Base-by-base conservation (phyloP, 1,284 basidiomycete genomes). In the Cutaneotrichosporon sp. region DNA sequence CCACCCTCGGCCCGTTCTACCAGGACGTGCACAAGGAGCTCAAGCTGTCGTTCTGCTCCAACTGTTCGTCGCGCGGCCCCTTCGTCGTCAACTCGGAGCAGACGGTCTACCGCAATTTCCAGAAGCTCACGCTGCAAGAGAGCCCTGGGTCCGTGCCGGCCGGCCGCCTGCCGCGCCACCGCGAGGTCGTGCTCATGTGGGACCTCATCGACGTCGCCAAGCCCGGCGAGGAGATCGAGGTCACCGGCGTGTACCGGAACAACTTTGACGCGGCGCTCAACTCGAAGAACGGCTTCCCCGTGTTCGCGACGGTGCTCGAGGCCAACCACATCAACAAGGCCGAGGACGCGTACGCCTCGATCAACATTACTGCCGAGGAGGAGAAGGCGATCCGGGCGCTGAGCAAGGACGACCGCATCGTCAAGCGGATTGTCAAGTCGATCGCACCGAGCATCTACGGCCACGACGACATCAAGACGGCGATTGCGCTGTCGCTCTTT, bases 371-470 rank as follows among this genome's bases (percentile, higher is more conserved):
- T 0, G 95, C 97, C 75, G 95, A 99, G 72, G 97, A 99, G 70
- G 93, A 97, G 79, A 89, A 87, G 73, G 87, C 90, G 70, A 98
- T 99, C 73, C 88, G 92, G 18, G 81, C 84, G 8, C 86, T 99
- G 53, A 87, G 91, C 14, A 87, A 88, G 49, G 95, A 99, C 73
- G 92, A 95, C 54, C 89, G 95, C 57, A 95, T 99, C 69, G 88
- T 92, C 65, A 97, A 95, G 80, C 89, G 95, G 22, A 97, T 99
- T 77, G 85, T 98, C 82, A 99, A 99, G 81, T 95, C 92, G 24
- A 97, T 99, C 60, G 95, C 95, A 1, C 95, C 95, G 0, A 97
- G 93, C 33, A 99, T 99, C 74, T 99, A 98, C 72, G 95, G 97
- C 5, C 97, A 99, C 77, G 94, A 98, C 73, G 91, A 98, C 77